Conservation (phyloP, 148 eudicot species). For the Rhododendron ovatum region DNA sequence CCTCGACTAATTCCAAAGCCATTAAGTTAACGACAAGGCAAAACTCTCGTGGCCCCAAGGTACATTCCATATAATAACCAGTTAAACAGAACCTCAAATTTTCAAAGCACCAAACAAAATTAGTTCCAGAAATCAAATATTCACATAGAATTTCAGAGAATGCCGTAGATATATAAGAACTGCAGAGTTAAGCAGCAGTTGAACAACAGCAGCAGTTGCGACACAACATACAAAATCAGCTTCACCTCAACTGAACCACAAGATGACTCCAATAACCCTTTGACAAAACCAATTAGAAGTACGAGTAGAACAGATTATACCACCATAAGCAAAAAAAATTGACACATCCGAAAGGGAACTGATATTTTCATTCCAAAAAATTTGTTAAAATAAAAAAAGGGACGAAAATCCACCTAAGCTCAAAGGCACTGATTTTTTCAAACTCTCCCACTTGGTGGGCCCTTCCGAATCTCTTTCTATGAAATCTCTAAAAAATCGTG, state of each 20-base stretch:
- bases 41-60: no score
- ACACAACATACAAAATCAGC: neutral
- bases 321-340: neutral
- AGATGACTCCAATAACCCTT: neutral
- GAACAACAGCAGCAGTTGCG: neutral
- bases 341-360: neutral
- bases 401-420: conserved; percentile 8
- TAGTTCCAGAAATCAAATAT: neutral
- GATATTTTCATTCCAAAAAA: neutral
- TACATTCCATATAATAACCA: neutral
- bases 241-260: neutral
- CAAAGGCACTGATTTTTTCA: conserved; percentile 18
- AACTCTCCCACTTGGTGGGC: conserved; percentile 36
- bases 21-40: no score
- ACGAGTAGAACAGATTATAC: neutral
- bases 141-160: neutral
- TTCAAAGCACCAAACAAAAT: neutral
- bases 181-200: no score
- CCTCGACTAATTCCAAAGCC: no score
- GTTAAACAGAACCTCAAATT: neutral
- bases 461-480: conserved; percentile 51
- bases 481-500: conserved; percentile 40
- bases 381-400: neutral
- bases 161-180: neutral
- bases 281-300: neutral